Percentiles rank a stretch among this genome's conserved stretches.
phyloP scores from a whole-genome alignment of 2,329 filamentous ascomycete genomes.

The Gaeumannomyces sp. region DNA sequence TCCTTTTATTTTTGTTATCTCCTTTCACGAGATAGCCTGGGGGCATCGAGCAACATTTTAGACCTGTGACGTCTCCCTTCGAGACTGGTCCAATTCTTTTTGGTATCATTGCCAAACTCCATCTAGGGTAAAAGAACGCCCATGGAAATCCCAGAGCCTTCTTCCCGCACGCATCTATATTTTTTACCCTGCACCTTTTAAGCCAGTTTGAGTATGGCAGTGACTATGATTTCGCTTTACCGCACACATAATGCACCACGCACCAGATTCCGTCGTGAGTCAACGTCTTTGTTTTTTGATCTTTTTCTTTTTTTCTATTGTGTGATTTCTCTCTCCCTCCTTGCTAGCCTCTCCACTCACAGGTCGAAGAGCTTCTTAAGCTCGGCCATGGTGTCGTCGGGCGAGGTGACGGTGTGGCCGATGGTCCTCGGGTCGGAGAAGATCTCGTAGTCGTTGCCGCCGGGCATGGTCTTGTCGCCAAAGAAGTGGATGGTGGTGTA shows the following conservation, averaged over 20 bases:
- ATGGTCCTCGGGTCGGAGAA: conserved; percentile 74
- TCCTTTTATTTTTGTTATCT: background rate
- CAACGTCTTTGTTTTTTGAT: background rate
- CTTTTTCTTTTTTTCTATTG: background rate
- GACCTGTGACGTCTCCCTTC: too few relatives aligned
- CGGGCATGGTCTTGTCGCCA: conserved; percentile 86
- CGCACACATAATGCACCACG: background rate
- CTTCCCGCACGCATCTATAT: background rate
- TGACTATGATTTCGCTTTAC: background rate
- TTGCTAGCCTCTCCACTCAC: conserved; percentile 24
- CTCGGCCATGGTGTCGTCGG: conserved; percentile 74
- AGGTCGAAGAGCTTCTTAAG: conserved; percentile 76
- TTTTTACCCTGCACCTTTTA: background rate
- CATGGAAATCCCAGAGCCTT: background rate
- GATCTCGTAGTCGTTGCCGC: conserved; percentile 96
- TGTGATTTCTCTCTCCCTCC: background rate
- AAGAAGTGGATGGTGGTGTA: conserved; percentile 97
- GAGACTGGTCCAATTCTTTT: background rate
- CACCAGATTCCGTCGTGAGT: background rate
- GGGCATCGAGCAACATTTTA: too few relatives aligned
- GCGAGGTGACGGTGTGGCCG: conserved; percentile 75
- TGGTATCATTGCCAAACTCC: background rate
- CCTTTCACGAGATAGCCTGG: too few relatives aligned
- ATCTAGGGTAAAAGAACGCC: background rate
- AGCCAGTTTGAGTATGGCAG: background rate